A percentile compares a stretch with the other conserved stretches of the same genome.
phyloP scores from a whole-genome alignment of 1,284 basidiomycete species.

The Cryptococcus sp. region DNA sequence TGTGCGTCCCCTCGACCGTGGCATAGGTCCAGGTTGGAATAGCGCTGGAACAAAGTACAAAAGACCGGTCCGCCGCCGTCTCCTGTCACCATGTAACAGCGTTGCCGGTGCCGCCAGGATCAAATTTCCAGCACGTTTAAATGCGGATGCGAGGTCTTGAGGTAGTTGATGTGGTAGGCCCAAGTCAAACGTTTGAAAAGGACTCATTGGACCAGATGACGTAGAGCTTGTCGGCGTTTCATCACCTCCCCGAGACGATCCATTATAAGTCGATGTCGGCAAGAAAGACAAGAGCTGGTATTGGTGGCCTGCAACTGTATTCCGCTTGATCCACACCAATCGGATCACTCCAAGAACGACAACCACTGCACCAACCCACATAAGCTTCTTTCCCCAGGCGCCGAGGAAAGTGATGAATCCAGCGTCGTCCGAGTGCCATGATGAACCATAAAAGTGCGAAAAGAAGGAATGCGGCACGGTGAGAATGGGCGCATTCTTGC shows the following conservation, averaged over 20 bases:
- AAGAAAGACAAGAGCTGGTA: constrained; percentile 26
- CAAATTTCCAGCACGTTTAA: constrained; percentile 43
- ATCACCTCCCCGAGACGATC: constrained; percentile 5
- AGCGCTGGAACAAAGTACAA: constrained; percentile 50
- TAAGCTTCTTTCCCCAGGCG: constrained; percentile 77
- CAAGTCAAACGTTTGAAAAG: constrained; percentile 17
- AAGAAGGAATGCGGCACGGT: constrained; percentile 93
- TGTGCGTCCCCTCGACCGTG: constrained; percentile 32
- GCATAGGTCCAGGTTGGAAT: constrained; percentile 35
- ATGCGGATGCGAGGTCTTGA: constrained; percentile 31
- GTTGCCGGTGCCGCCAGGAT: constrained; percentile 47
- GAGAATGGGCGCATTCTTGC: constrained; percentile 84
- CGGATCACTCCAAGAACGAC: constrained; percentile 68
- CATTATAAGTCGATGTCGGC: constrained; percentile 16
- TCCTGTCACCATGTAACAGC: constrained; percentile 24
- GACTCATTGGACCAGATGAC: constrained; percentile 13
- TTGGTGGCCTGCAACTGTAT: constrained; percentile 10
- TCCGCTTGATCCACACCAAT: constrained; percentile 56
- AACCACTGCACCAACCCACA: constrained; percentile 75
- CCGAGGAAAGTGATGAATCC: constrained; percentile 88
- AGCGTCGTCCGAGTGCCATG: constrained; percentile 94
- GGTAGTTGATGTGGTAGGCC: constrained; percentile 15
- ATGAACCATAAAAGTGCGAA: constrained; percentile 92
- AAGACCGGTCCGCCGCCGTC: constrained; percentile 32
- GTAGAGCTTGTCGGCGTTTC: constrained; percentile 12